Conservation (phyloP, 208 protist genomes). For the Trypanosoma platydactyli region DNA sequence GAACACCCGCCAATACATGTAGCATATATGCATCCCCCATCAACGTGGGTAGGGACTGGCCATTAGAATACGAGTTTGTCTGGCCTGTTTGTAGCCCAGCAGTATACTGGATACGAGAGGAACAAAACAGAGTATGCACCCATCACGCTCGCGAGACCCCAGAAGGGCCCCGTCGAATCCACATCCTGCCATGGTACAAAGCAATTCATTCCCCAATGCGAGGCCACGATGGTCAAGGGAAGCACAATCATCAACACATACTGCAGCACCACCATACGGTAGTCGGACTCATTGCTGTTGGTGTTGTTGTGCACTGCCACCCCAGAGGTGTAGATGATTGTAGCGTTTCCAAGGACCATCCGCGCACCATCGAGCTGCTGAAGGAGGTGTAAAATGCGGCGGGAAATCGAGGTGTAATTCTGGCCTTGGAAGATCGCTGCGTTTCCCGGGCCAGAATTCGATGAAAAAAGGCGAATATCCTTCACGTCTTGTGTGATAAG, state of each 20-base stretch:
- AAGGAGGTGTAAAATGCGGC: constrained; percentile 31
- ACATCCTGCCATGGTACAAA: constrained; percentile 40
- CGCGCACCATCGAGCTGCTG: constrained; percentile 47
- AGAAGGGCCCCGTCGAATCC: constrained; percentile 48
- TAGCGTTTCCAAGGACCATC: constrained; percentile 53
- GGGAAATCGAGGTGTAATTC: constrained; percentile 15
- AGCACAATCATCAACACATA: constrained; percentile 49
- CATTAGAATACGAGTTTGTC: constrained; percentile 36
- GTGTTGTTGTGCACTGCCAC: constrained; percentile 42
- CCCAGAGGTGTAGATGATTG: constrained; percentile 62
- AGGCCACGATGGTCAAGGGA: constrained; percentile 53
- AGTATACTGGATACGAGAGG: constrained; percentile 42
- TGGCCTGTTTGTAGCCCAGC: constrained; percentile 35
- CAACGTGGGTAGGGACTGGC: neutral
- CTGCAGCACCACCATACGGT: constrained; percentile 44
- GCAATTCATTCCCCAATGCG: constrained; percentile 74
- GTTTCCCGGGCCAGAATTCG: neutral
- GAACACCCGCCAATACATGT: neutral
- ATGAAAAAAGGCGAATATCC: neutral
- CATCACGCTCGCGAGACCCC: constrained; percentile 41
- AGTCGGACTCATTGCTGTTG: constrained; percentile 49
- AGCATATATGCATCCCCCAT: neutral
- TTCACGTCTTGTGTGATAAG: constrained; percentile 1
- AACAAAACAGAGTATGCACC: constrained; percentile 22
- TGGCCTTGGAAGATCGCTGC: neutral